A percentile compares a stretch with the other conserved stretches of the same genome.
phyloP scores from a whole-genome alignment of 768 basidiomycete species.

The Boletus rufocinnamomeus region DNA sequence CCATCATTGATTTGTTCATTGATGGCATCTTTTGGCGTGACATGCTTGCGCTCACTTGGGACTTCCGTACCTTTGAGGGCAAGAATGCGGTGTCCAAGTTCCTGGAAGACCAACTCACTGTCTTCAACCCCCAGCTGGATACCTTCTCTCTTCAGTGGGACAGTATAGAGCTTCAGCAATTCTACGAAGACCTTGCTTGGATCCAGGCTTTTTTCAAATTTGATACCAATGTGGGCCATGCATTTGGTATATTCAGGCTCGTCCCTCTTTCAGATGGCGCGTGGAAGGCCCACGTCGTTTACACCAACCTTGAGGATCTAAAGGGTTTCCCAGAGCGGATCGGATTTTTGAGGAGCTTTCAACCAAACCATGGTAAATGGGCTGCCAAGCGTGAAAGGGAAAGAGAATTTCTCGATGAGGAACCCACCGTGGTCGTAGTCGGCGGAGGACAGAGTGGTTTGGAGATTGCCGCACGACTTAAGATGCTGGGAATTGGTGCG shows the following conservation, averaged over 20 bases:
- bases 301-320: constrained; percentile 54
- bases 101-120: constrained; percentile 46
- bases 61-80: constrained; percentile 58
- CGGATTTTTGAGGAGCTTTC: constrained; percentile 46
- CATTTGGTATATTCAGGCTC: constrained; percentile 47
- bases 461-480: constrained; percentile 58
- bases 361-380: constrained; percentile 40
- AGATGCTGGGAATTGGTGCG: constrained; percentile 25
- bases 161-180: constrained; percentile 24
- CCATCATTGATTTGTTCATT: constrained; percentile 37
- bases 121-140: constrained; percentile 19
- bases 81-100: constrained; percentile 42
- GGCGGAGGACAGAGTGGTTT: constrained; percentile 57
- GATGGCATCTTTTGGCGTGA: constrained; percentile 57
- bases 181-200: constrained; percentile 42
- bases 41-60: constrained; percentile 62
- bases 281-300: constrained; percentile 51
- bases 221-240: constrained; percentile 41
- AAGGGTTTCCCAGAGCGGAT: constrained; percentile 45
- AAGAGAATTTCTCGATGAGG: constrained; percentile 36
- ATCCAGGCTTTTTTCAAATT: constrained; percentile 49
- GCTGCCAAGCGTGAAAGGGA: constrained; percentile 30
- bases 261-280: constrained; percentile 43
- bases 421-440: constrained; percentile 54
- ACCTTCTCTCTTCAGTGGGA: constrained; percentile 29